Percentiles rank a stretch among this genome's conserved stretches.
Evolutionary conservation across 495 filamentous ascomycete genomes (phyloP).

Genomic region (Penicillium roqueforti): DNA sequence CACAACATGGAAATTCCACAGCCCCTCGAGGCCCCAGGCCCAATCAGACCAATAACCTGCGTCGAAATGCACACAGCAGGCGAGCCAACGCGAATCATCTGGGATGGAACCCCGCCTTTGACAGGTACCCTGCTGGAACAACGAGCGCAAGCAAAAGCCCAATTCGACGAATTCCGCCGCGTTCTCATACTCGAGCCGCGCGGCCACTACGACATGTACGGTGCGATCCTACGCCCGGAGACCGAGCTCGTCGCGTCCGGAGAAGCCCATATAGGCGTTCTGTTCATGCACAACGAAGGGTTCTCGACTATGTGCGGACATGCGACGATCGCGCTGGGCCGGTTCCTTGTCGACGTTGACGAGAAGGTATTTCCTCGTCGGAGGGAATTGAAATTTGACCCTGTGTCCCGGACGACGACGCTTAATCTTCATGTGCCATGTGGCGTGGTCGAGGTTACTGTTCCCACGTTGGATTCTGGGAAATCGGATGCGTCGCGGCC

Average conservation of each 20-base stretch:
- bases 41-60: slow-evolving; percentile 8
- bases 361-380: slow-evolving; percentile 14
- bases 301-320: slow-evolving; percentile 73
- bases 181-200: slow-evolving; percentile 23
- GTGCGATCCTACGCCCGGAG: slow-evolving; percentile 17
- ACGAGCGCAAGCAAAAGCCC: slow-evolving; percentile 19
- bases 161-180: slow-evolving; percentile 18
- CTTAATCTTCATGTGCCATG: slow-evolving; percentile 20
- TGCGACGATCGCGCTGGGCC: slow-evolving; percentile 35
- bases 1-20: neutral
- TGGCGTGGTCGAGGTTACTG: slow-evolving; percentile 15
- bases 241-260: slow-evolving; percentile 18
- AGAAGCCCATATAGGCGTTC: slow-evolving; percentile 14
- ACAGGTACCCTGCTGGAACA: slow-evolving; percentile 19
- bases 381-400: slow-evolving; percentile 5
- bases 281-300: slow-evolving; percentile 62
- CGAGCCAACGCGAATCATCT: slow-evolving; percentile 24
- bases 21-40: neutral
- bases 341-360: slow-evolving; percentile 23
- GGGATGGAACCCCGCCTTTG: slow-evolving; percentile 13
- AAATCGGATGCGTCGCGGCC: slow-evolving; percentile 19
- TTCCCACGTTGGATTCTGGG: slow-evolving; percentile 13
- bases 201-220: slow-evolving; percentile 27
- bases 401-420: neutral
- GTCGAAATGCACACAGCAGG: slow-evolving; percentile 28